Evolutionary conservation across 345 rosid species (phyloP).

Genomic region (Lagerstroemia speciosa): DNA sequence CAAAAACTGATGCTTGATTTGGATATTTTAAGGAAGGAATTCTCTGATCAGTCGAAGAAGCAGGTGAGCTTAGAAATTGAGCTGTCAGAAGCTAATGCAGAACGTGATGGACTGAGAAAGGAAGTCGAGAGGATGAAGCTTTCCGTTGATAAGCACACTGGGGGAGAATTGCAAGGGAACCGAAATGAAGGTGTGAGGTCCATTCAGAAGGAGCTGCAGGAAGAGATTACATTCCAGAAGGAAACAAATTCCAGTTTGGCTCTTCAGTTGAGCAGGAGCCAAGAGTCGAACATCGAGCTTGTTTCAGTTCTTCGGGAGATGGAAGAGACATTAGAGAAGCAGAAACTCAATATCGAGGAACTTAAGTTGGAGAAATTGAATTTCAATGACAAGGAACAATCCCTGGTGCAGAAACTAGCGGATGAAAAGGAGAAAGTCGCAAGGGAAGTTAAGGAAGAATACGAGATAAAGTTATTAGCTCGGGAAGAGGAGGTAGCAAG

Average conservation of each 20-base stretch:
- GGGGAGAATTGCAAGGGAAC: conserved; percentile 3
- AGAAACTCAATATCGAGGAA: conserved; percentile 33
- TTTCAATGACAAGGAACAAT: conserved; percentile 21
- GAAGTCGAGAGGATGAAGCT: conserved; percentile 3
- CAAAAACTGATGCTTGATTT: conserved; percentile 35
- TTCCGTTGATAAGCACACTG: neutral
- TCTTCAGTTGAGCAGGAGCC: conserved; percentile 49
- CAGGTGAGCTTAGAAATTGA: conserved; percentile 28
- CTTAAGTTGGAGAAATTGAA: conserved; percentile 17
- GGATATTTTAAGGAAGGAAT: conserved; percentile 35
- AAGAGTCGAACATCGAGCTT: conserved; percentile 52
- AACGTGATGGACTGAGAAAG: conserved; percentile 33
- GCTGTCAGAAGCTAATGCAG: conserved; percentile 33
- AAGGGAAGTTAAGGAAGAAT: conserved; percentile 33
- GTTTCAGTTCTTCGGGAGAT: conserved; percentile 51
- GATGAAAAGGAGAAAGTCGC: conserved; percentile 23
- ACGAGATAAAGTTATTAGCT: conserved; percentile 18
- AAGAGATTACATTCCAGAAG: conserved; percentile 37
- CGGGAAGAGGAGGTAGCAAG: conserved; percentile 28
- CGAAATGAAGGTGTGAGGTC: neutral
- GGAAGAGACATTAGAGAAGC: conserved; percentile 43
- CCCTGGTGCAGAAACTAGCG: conserved; percentile 14
- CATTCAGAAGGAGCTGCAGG: conserved; percentile 32
- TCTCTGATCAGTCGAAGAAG: conserved; percentile 33
- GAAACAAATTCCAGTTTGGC: conserved; percentile 33